phyloP scores from a whole-genome alignment of 208 protist species.

The Wallacemonas sp. region DNA sequence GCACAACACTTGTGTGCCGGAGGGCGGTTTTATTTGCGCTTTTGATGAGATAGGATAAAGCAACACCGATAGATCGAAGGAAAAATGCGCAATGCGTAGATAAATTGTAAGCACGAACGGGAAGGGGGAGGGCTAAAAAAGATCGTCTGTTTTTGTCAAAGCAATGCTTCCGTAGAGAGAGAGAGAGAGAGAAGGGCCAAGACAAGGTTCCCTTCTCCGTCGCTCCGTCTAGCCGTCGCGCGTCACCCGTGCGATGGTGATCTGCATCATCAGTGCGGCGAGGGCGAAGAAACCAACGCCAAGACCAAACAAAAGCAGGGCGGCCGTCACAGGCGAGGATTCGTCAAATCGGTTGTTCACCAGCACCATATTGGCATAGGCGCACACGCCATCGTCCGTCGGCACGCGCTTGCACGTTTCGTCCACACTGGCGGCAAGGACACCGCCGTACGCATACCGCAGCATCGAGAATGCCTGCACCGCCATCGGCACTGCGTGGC shows the following conservation, averaged over 20 bases:
- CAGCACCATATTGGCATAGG: conserved; percentile 12
- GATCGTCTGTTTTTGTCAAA: no score
- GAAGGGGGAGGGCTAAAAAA: no score
- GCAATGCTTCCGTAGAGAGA: no score
- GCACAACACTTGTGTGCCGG: no score
- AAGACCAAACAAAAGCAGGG: conserved; percentile 14
- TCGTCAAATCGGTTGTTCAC: conserved; percentile 19
- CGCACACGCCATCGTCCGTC: not conserved
- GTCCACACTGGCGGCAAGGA: conserved; percentile 18
- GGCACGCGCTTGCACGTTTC: conserved; percentile 22
- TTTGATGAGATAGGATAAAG: no score
- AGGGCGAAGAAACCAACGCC: conserved; percentile 16
- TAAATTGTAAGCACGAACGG: no score
- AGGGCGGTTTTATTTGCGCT: no score
- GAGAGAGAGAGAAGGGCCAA: no score
- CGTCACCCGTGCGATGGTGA: not conserved
- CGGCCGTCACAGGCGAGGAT: not conserved
- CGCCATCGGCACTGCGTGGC: conserved; percentile 21
- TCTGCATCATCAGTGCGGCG: conserved; percentile 25
- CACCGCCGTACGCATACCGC: conserved; percentile 48
- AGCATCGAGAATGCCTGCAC: conserved; percentile 44
- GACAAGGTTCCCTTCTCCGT: no score
- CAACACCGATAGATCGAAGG: no score
- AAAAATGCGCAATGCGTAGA: no score
- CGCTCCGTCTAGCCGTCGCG: not conserved